Evolutionary conservation across 2,329 filamentous ascomycete genomes (phyloP).

Genomic region (Phoma sp.): DNA sequence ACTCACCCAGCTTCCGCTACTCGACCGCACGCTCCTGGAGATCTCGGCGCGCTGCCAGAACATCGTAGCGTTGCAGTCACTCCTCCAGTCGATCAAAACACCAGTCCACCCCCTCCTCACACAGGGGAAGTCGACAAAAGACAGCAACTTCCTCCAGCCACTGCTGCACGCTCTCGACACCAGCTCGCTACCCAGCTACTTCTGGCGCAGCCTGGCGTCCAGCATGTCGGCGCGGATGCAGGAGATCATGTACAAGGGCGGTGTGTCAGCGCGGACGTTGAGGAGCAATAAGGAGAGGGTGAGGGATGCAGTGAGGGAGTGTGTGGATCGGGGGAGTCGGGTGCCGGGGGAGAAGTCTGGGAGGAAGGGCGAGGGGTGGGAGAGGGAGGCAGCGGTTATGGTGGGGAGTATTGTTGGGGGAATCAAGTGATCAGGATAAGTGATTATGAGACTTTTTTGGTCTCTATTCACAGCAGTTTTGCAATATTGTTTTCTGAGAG

Average conservation of each 20-base stretch:
- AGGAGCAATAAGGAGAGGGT: slow-evolving; percentile 77
- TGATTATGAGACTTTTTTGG: not conserved
- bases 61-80: slow-evolving; percentile 82
- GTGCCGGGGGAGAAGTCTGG: slow-evolving; percentile 65
- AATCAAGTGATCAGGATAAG: slow-evolving; percentile 37
- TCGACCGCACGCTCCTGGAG: slow-evolving; percentile 83
- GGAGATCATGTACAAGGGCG: slow-evolving; percentile 83
- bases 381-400: slow-evolving; percentile 94
- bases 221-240: slow-evolving; percentile 78
- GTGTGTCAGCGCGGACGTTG: slow-evolving; percentile 82
- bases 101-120: slow-evolving; percentile 72
- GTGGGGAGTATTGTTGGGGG: slow-evolving; percentile 78
- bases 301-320: slow-evolving; percentile 79
- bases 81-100: slow-evolving; percentile 73
- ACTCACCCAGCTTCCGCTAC: slow-evolving; percentile 77
- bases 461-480: too few relatives aligned
- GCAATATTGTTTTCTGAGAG: too few relatives aligned
- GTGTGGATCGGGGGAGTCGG: slow-evolving; percentile 79
- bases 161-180: slow-evolving; percentile 84
- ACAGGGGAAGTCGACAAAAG: not conserved
- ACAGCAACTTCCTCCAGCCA: slow-evolving; percentile 70
- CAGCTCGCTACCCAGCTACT: slow-evolving; percentile 84
- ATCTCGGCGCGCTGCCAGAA: slow-evolving; percentile 87
- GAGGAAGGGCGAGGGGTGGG: slow-evolving; percentile 68
- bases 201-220: slow-evolving; percentile 88